These are phyloP conservation scores for Fusarium miscanthi DNA, from an alignment of 2,329 filamentous ascomycete species.

Conservation along the genomic window DNA sequence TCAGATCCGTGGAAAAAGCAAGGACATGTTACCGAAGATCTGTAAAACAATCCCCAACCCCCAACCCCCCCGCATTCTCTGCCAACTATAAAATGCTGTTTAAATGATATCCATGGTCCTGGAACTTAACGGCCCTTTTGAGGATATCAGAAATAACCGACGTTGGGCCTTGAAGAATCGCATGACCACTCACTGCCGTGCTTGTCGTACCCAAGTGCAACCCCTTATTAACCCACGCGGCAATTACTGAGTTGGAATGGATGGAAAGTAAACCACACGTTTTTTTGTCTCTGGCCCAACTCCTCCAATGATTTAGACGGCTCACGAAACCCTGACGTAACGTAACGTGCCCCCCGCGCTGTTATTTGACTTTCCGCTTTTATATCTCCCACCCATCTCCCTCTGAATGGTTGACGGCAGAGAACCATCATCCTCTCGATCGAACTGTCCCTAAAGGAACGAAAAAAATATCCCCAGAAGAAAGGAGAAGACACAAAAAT, in stretches of 20 bases:
- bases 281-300: constrained; percentile 3
- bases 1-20: constrained; percentile 6
- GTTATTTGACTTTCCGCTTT: constrained; percentile 20
- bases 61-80: constrained; percentile 26
- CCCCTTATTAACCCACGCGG: constrained; percentile 2
- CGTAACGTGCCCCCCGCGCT: constrained; percentile 23
- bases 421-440: not conserved
- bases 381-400: constrained; percentile 20
- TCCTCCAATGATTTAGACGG: constrained; percentile 24
- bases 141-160: not conserved
- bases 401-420: not conserved
- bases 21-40: constrained; percentile 11
- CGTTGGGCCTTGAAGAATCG: constrained; percentile 10
- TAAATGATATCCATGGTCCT: constrained; percentile 7
- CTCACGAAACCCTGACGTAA: constrained; percentile 34
- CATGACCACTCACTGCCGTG: constrained; percentile 31
- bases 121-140: constrained; percentile 11
- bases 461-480: not conserved
- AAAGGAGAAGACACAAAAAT: not conserved
- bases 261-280: constrained; percentile 30
- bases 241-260: not conserved
- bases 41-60: constrained; percentile 13
- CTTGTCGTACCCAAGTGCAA: constrained; percentile 11
- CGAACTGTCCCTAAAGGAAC: not conserved
- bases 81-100: constrained; percentile 3